phyloP scores from a whole-genome alignment of 2,329 filamentous ascomycete species.

The Arthrobotrys sphaeroides region DNA sequence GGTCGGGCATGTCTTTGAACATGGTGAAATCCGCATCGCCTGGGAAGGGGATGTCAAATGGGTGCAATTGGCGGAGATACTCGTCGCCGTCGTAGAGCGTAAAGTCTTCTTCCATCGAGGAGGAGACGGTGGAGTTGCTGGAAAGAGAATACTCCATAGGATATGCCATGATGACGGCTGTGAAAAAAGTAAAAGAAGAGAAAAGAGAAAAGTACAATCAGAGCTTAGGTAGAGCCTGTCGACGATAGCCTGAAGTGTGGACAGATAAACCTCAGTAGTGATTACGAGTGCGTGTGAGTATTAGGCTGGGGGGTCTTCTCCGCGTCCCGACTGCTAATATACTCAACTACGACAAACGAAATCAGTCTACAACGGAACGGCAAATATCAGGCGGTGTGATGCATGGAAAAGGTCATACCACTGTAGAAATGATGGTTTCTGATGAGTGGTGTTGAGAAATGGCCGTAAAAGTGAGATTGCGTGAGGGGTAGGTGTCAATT shows the following conservation, averaged over 20 bases:
- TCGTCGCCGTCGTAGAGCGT: slow-evolving; percentile 44
- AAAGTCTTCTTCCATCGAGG: slow-evolving; percentile 44
- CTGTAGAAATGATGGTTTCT: slow-evolving; percentile 35
- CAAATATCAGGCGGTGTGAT: slow-evolving; percentile 26
- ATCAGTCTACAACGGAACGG: slow-evolving; percentile 48
- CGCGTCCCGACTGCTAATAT: slow-evolving; percentile 44
- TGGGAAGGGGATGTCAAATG: slow-evolving; percentile 42
- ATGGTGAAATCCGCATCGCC: slow-evolving; percentile 49
- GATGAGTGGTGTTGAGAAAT: slow-evolving; percentile 19
- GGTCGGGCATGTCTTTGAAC: slow-evolving; percentile 28
- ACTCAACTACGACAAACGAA: slow-evolving; percentile 52
- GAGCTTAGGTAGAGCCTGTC: not conserved
- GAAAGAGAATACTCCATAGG: slow-evolving; percentile 45
- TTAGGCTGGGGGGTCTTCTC: slow-evolving; percentile 41
- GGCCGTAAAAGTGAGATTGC: slow-evolving; percentile 6
- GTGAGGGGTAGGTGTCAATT: slow-evolving; percentile 51
- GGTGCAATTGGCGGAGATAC: slow-evolving; percentile 26
- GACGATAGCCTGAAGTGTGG: not conserved
- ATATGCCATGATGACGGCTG: slow-evolving; percentile 32
- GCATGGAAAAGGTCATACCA: slow-evolving; percentile 52
- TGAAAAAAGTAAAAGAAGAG: not conserved
- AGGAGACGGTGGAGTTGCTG: slow-evolving; percentile 33
- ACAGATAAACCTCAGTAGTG: slow-evolving; percentile 16
- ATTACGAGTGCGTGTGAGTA: slow-evolving; percentile 54
- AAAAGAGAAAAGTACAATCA: not conserved